A percentile compares a stretch with the other conserved stretches of the same genome.
Evolutionary conservation across 208 protist genomes (phyloP).

Genomic region (Eutreptiella sp.): DNA sequence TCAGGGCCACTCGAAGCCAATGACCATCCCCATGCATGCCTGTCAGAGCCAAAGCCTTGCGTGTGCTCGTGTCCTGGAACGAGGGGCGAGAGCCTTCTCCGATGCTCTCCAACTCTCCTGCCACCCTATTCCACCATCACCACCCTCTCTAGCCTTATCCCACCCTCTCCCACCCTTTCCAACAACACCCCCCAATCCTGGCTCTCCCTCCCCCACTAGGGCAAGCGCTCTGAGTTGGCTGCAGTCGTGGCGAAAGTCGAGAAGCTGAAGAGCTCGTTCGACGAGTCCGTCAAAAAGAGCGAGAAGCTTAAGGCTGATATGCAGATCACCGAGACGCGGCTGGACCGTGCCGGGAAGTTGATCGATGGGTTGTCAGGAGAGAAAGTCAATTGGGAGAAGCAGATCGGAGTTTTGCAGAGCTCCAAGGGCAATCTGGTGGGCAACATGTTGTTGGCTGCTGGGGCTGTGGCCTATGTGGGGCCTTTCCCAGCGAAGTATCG

Average conservation of each 20-base stretch:
- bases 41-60: too few species aligned
- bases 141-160: too few species aligned
- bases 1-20: too few species aligned
- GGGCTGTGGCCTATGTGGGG: constrained; percentile 76
- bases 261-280: constrained; percentile 33
- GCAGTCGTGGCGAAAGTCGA: constrained; percentile 43
- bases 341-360: constrained; percentile 44
- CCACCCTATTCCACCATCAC: too few species aligned
- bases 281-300: constrained; percentile 27
- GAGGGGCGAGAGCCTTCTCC: too few species aligned
- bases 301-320: constrained; percentile 26
- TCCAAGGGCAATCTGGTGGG: constrained; percentile 52
- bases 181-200: too few species aligned
- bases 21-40: too few species aligned
- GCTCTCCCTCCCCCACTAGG: too few species aligned
- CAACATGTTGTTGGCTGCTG: constrained; percentile 65
- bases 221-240: constrained; percentile 46
- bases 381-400: constrained; percentile 57
- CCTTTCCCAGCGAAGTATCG: constrained; percentile 62
- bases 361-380: constrained; percentile 66
- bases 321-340: constrained; percentile 24
- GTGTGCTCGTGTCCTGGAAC: too few species aligned
- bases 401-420: constrained; percentile 42
- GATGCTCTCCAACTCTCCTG: too few species aligned
- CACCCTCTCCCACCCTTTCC: too few species aligned